phyloP scores from a whole-genome alignment of 2,329 filamentous ascomycete species.

The Nemania sp. region DNA sequence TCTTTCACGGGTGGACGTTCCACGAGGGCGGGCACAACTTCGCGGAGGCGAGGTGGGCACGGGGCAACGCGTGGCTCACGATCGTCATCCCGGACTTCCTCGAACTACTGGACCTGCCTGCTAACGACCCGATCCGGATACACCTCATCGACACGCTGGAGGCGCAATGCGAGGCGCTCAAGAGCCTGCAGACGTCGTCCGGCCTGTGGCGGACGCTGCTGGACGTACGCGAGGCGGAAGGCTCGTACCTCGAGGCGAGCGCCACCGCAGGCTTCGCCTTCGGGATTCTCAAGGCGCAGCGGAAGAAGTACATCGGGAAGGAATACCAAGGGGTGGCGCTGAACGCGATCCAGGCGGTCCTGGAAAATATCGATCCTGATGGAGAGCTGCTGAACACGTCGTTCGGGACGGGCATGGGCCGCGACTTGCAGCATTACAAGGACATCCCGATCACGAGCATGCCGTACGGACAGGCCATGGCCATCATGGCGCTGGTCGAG shows the following conservation, averaged over 20 bases:
- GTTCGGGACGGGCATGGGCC: constrained; percentile 80
- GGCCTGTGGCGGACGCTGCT: constrained; percentile 78
- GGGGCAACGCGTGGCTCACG: constrained; percentile 75
- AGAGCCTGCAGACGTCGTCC: constrained; percentile 60
- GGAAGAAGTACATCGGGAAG: constrained; percentile 69
- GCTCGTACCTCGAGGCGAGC: constrained; percentile 76
- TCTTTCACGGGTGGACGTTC: constrained; percentile 84
- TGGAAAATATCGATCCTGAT: constrained; percentile 66
- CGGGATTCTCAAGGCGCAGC: constrained; percentile 73
- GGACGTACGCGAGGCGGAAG: constrained; percentile 66
- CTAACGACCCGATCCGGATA: constrained; percentile 65
- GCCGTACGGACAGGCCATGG: constrained; percentile 86
- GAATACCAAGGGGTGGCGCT: constrained; percentile 66
- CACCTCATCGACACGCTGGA: constrained; percentile 66
- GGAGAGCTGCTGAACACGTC: constrained; percentile 76
- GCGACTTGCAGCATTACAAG: constrained; percentile 74
- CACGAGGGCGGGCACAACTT: constrained; percentile 68
- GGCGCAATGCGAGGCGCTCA: constrained; percentile 70
- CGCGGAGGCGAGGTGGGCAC: constrained; percentile 60
- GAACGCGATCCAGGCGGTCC: constrained; percentile 68
- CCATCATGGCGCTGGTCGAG: constrained; percentile 79
- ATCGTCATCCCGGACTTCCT: constrained; percentile 84
- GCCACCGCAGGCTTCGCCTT: constrained; percentile 82
- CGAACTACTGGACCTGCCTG: constrained; percentile 67
- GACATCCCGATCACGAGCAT: constrained; percentile 77